A percentile compares a stretch with the other conserved stretches of the same genome.
phyloP scores from a whole-genome alignment of 495 filamentous ascomycete genomes.

The Platismatia glauca region DNA sequence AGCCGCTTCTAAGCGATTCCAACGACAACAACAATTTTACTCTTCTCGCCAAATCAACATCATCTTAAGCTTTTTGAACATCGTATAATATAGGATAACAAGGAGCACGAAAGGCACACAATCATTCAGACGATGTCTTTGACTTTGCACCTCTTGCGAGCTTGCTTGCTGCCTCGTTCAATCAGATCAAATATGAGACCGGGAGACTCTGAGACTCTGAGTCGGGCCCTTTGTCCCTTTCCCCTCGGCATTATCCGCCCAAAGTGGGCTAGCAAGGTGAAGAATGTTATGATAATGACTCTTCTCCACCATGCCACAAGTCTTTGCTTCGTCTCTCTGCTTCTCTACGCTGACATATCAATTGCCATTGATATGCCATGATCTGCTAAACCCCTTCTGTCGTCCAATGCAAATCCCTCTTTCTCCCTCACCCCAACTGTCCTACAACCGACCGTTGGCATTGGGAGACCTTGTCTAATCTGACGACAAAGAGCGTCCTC shows the following conservation, averaged over 20 bases:
- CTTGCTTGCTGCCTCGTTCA: background rate
- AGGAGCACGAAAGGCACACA: background rate
- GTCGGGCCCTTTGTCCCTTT: too few relatives aligned
- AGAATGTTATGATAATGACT: background rate
- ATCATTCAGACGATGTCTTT: background rate
- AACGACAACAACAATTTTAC: background rate
- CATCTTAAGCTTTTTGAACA: too few relatives aligned
- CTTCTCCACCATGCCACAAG: background rate
- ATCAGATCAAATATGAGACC: background rate
- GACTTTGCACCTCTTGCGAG: background rate
- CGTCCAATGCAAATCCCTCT: background rate
- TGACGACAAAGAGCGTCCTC: background rate
- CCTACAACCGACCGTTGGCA: background rate
- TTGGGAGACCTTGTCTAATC: background rate
- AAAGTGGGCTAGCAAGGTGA: background rate
- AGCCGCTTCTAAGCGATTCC: background rate
- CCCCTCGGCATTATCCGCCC: background rate
- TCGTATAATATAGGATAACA: background rate
- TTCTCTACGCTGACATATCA: background rate
- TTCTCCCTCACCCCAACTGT: background rate
- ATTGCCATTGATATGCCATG: background rate
- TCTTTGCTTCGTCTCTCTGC: background rate
- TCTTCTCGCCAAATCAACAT: background rate
- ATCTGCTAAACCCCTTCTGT: background rate
- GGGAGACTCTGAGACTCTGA: too few relatives aligned